Conservation (phyloP, 2,329 filamentous ascomycete species). For the Hymenoscyphus infarciens region DNA sequence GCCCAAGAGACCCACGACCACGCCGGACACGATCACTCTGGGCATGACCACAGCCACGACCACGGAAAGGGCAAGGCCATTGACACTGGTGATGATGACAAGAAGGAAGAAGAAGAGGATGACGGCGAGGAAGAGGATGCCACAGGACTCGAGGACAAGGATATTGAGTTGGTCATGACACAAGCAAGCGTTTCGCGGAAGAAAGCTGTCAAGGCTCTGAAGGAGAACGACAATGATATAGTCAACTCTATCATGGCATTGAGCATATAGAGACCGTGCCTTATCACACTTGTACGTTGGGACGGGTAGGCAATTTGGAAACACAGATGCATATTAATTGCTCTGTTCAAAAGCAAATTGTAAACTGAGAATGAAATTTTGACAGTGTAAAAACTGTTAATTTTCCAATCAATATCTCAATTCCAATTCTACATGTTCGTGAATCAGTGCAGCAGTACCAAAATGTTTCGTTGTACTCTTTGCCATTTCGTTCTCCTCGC, state of each 20-base stretch:
- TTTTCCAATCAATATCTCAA: neutral
- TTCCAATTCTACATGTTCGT: neutral
- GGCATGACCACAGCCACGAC: constrained; percentile 69
- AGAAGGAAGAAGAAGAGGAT: constrained; percentile 75
- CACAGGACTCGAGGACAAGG: constrained; percentile 93
- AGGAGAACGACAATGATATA: constrained; percentile 99
- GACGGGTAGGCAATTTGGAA: constrained; percentile 6
- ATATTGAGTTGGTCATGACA: constrained; percentile 98
- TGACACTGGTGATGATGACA: constrained; percentile 67
- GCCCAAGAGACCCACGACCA: constrained; percentile 53
- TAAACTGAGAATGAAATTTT: constrained; percentile 13
- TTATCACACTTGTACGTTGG: constrained; percentile 11
- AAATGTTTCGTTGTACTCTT: no score
- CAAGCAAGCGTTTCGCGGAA: constrained; percentile 95
- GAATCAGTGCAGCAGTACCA: neutral
- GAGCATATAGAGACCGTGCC: constrained; percentile 59
- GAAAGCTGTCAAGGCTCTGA: constrained; percentile 97
- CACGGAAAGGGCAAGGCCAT: constrained; percentile 62
- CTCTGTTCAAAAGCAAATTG: constrained; percentile 14
- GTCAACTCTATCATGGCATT: constrained; percentile 99
- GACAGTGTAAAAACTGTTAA: constrained; percentile 6
- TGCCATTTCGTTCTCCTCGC: no score
- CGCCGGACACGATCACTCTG: constrained; percentile 53
- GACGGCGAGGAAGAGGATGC: constrained; percentile 96
- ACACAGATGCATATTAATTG: constrained; percentile 5